These are phyloP conservation scores for Naganishia kalamii DNA, from an alignment of 768 basidiomycete genomes.

Conservation along the genomic window DNA sequence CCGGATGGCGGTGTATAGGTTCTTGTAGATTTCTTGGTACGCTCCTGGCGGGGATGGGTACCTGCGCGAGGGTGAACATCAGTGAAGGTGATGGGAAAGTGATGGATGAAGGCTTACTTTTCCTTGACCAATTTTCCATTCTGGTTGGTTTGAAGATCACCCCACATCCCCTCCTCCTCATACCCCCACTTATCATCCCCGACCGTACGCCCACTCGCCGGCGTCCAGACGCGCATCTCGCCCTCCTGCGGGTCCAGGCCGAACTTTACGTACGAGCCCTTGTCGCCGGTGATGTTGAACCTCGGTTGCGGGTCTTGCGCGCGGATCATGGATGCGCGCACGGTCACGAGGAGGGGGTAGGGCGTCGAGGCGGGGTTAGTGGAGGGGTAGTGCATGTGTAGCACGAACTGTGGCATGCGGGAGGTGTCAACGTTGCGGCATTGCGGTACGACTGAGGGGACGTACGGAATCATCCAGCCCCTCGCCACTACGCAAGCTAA, in stretches of 20 bases:
- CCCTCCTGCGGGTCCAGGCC: constrained; percentile 76
- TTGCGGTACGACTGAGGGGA: constrained; percentile 3
- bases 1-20: constrained; percentile 35
- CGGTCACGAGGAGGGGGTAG: constrained; percentile 58
- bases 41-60: constrained; percentile 29
- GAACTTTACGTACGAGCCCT: constrained; percentile 66
- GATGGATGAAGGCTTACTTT: constrained; percentile 11
- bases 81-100: background rate
- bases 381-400: constrained; percentile 40
- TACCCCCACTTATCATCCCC: constrained; percentile 21
- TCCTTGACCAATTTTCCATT: constrained; percentile 52
- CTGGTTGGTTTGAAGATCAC: constrained; percentile 64
- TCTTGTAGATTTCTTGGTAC: constrained; percentile 35
- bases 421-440: constrained; percentile 45
- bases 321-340: constrained; percentile 65
- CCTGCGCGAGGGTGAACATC: constrained; percentile 5
- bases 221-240: constrained; percentile 53
- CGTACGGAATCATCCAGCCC: constrained; percentile 48
- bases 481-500: constrained; percentile 55
- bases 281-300: constrained; percentile 64
- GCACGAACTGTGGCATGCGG: constrained; percentile 47
- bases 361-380: constrained; percentile 25
- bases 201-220: constrained; percentile 4
- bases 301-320: constrained; percentile 62
- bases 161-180: constrained; percentile 20